Percentiles rank a stretch among this genome's conserved stretches.
Conservation (phyloP, 345 rosid species). For the Gossypium mustelinum region DNA sequence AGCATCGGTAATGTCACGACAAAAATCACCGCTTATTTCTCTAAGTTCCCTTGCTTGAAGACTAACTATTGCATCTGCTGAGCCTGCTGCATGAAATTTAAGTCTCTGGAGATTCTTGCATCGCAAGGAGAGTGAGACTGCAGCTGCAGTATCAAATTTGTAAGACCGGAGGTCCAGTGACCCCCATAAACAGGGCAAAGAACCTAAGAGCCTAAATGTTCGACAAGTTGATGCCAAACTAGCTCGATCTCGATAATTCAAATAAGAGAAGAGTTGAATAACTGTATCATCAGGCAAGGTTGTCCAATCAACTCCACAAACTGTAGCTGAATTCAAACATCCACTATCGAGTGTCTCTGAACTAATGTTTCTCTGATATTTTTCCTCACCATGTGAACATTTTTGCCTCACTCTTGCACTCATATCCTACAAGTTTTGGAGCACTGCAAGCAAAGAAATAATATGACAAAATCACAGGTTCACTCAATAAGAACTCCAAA, state of each 20-base stretch:
- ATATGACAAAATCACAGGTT: not conserved
- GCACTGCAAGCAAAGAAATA: constrained; percentile 1
- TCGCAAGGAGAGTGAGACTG: constrained; percentile 52
- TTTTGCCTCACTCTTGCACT: constrained; percentile 2
- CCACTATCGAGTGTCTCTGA: not conserved
- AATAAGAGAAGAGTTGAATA: constrained; percentile 57
- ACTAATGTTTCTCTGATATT: not conserved
- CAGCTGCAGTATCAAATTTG: constrained; percentile 48
- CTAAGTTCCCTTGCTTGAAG: constrained; percentile 54
- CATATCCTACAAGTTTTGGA: not conserved
- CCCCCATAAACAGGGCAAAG: constrained; percentile 60
- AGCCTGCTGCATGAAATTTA: constrained; percentile 67
- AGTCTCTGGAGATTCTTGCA: constrained; percentile 54
- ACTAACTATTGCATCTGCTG: constrained; percentile 64
- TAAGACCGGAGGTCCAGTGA: constrained; percentile 72
- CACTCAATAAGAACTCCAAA: not conserved
- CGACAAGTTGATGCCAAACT: constrained; percentile 63
- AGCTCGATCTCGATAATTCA: constrained; percentile 74
- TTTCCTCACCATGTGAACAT: not conserved
- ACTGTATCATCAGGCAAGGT: constrained; percentile 69
- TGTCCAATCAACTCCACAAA: constrained; percentile 47
- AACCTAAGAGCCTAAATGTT: constrained; percentile 53
- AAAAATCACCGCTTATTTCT: constrained; percentile 71
- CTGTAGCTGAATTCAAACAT: not conserved
- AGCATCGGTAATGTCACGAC: constrained; percentile 72